Conservation (phyloP, 2,329 filamentous ascomycete genomes). For the Anisogramma anomala region DNA sequence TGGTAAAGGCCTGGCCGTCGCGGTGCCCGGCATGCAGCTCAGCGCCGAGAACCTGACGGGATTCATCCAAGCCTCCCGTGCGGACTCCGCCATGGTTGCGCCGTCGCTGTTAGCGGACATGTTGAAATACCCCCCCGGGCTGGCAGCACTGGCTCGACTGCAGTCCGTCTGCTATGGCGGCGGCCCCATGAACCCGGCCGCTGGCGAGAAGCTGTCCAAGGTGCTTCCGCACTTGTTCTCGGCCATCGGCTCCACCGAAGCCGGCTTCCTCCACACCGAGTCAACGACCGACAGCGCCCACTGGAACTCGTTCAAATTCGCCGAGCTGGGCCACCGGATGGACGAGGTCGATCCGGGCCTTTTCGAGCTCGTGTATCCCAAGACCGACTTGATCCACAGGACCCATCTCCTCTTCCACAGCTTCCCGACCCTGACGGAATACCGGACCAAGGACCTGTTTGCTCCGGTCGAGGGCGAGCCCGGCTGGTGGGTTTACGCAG, state of each 20-base stretch:
- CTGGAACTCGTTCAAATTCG: conserved; percentile 20
- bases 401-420: conserved; percentile 18
- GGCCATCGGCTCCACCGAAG: conserved; percentile 16
- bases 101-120: conserved; percentile 15
- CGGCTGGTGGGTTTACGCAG: conserved; percentile 17
- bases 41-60: conserved; percentile 14
- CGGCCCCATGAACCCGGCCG: conserved; percentile 14
- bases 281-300: conserved; percentile 13
- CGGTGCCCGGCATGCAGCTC: conserved; percentile 11
- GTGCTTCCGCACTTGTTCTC: conserved; percentile 11
- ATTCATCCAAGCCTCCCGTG: conserved; percentile 8
- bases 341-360: conserved; percentile 21
- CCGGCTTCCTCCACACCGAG: conserved; percentile 7
- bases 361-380: conserved; percentile 22
- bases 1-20: conserved; percentile 11
- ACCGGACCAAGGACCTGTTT: conserved; percentile 26
- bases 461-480: conserved; percentile 18
- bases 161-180: conserved; percentile 14
- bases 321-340: conserved; percentile 22
- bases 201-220: conserved; percentile 14
- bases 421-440: conserved; percentile 22
- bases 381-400: conserved; percentile 17
- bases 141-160: conserved; percentile 12
- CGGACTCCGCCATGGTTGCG: conserved; percentile 10
- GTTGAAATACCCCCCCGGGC: conserved; percentile 11